These are phyloP conservation scores for Ceratocystis albifundus DNA, from an alignment of 2,329 filamentous ascomycete species.

Conservation along the genomic window DNA sequence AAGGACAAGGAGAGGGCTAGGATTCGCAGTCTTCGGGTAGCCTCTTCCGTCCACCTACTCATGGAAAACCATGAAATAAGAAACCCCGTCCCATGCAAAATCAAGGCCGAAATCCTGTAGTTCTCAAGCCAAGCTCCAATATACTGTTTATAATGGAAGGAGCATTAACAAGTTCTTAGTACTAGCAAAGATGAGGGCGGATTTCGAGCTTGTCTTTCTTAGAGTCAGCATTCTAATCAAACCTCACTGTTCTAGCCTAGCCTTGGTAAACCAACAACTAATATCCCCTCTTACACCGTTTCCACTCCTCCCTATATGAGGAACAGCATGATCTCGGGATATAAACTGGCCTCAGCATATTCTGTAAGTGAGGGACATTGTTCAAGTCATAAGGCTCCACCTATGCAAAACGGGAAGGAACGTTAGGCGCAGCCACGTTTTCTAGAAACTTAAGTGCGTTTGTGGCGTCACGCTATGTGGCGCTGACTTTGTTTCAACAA, in stretches of 20 bases:
- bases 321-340: background rate
- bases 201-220: background rate
- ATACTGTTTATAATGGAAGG: background rate
- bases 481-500: background rate
- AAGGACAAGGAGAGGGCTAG: background rate
- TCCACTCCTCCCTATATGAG: background rate
- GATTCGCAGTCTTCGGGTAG: background rate
- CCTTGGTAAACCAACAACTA: no score
- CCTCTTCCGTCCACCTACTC: background rate
- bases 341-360: background rate
- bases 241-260: background rate
- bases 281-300: no score
- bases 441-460: background rate
- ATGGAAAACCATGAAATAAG: background rate
- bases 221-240: background rate
- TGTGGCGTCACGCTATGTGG: constrained; percentile 1
- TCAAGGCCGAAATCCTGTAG: background rate
- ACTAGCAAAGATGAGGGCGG: background rate
- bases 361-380: background rate
- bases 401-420: constrained; percentile 10
- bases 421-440: constrained; percentile 1
- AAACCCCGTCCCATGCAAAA: background rate
- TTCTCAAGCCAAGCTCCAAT: no score
- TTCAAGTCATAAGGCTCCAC: background rate
- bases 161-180: background rate